A percentile compares a stretch with the other conserved stretches of the same genome.
Evolutionary conservation across 2,329 filamentous ascomycete genomes (phyloP).

Genomic region (Aspergillus flavus): DNA sequence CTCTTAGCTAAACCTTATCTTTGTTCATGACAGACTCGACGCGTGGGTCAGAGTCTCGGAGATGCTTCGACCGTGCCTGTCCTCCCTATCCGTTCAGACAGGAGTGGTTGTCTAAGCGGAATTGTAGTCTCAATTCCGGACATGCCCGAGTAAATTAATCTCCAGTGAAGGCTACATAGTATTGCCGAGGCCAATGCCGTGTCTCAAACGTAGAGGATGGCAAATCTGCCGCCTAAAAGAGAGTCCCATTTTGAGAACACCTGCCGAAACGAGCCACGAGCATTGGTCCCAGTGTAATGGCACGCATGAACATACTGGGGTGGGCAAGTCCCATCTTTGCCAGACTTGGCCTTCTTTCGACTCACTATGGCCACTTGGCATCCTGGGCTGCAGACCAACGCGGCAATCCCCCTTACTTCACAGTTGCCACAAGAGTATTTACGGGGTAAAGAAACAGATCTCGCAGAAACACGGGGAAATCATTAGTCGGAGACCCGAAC

Average conservation of each 20-base stretch:
- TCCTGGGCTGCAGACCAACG: not conserved
- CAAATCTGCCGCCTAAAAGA: not conserved
- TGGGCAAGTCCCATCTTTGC: not conserved
- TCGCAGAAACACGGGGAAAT: too few relatives aligned
- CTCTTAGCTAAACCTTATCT: not conserved
- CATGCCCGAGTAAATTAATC: not conserved
- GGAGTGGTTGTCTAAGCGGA: not conserved
- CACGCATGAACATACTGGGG: too few relatives aligned
- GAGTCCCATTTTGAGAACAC: not conserved
- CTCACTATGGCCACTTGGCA: not conserved
- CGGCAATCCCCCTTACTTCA: not conserved
- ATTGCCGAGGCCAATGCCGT: not conserved
- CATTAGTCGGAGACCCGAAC: not conserved
- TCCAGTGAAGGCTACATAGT: not conserved
- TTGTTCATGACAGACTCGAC: not conserved
- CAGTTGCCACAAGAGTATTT: not conserved
- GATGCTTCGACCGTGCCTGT: not conserved
- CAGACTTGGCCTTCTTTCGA: not conserved
- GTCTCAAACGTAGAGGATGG: not conserved
- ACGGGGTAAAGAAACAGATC: too few relatives aligned
- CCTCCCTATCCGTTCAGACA: not conserved
- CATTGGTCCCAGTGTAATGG: too few relatives aligned
- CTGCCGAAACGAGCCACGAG: too few relatives aligned
- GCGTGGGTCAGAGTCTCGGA: not conserved
- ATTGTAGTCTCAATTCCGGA: not conserved